Evolutionary conservation across 139 green algal genomes (phyloP).

Genomic region (Volvox africanus): DNA sequence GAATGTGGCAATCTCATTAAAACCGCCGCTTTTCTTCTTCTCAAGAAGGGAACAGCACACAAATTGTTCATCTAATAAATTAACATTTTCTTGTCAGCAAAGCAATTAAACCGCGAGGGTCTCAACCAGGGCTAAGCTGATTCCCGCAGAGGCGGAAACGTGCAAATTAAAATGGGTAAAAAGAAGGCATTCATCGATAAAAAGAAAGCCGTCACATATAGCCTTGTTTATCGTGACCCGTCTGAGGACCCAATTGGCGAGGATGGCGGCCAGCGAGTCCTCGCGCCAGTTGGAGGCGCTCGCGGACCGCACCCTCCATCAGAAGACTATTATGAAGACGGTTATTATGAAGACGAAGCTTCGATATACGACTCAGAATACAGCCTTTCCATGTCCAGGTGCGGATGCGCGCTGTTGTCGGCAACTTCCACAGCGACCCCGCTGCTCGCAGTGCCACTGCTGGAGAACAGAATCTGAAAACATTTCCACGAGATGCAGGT

Average conservation of each 20-base stretch:
- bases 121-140: no score
- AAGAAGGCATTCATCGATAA: conserved; percentile 91
- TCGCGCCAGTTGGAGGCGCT: conserved; percentile 40
- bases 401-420: neutral
- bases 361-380: conserved; percentile 11
- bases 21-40: no score
- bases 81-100: no score
- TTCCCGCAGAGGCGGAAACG: no score
- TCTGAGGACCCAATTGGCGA: conserved; percentile 62
- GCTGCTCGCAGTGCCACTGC: no score
- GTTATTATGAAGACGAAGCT: conserved; percentile 48
- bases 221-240: conserved; percentile 70
- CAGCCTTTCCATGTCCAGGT: conserved; percentile 19
- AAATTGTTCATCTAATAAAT: no score
- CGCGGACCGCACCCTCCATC: conserved; percentile 7
- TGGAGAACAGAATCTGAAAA: no score
- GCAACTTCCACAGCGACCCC: neutral
- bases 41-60: no score
- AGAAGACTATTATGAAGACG: neutral
- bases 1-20: no score
- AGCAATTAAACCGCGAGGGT: no score
- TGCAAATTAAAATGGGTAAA: conserved; percentile 62
- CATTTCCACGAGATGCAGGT: no score
- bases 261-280: conserved; percentile 55
- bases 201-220: conserved; percentile 82